Evolutionary conservation across 495 filamentous ascomycete species (phyloP).

Genomic region (Terfezia boudieri): DNA sequence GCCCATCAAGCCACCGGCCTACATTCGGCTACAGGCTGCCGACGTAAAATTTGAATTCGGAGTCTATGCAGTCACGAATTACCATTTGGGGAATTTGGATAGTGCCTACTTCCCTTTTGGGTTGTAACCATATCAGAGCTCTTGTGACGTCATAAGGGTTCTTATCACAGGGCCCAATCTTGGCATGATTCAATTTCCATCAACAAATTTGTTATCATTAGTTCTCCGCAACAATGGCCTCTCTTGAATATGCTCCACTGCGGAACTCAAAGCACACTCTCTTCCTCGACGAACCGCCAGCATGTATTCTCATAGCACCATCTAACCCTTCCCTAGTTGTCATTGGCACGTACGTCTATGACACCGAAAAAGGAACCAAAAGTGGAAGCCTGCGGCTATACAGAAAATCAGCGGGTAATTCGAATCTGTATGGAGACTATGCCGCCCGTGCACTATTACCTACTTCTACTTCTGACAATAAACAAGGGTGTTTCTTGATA

Average conservation of each 20-base stretch:
- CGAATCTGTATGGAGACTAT: too few species aligned
- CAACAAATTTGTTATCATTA: too few species aligned
- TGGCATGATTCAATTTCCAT: not conserved
- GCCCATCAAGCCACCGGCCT: too few species aligned
- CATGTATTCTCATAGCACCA: slow-evolving; percentile 66
- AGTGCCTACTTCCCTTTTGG: too few species aligned
- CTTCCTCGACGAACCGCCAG: slow-evolving; percentile 38
- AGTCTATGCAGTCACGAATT: too few species aligned
- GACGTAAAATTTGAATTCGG: too few species aligned
- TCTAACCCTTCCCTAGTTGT: slow-evolving; percentile 41
- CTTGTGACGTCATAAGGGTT: too few species aligned
- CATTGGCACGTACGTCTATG: slow-evolving; percentile 64
- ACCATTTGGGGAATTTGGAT: too few species aligned
- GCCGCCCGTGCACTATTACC: too few species aligned
- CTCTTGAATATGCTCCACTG: not conserved
- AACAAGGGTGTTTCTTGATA: slow-evolving; percentile 22
- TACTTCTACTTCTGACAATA: not conserved
- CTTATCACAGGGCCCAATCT: not conserved
- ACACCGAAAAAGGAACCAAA: slow-evolving; percentile 21
- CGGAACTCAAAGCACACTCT: not conserved
- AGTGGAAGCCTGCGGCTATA: slow-evolving; percentile 54
- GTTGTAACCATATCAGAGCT: too few species aligned
- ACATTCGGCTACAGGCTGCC: too few species aligned
- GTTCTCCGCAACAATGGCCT: not conserved
- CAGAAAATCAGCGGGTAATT: slow-evolving; percentile 6